Evolutionary conservation across 179 eudicot genomes (phyloP), one percentile per base, ranked within the genome.

Genomic region (Beta macrorhiza): DNA sequence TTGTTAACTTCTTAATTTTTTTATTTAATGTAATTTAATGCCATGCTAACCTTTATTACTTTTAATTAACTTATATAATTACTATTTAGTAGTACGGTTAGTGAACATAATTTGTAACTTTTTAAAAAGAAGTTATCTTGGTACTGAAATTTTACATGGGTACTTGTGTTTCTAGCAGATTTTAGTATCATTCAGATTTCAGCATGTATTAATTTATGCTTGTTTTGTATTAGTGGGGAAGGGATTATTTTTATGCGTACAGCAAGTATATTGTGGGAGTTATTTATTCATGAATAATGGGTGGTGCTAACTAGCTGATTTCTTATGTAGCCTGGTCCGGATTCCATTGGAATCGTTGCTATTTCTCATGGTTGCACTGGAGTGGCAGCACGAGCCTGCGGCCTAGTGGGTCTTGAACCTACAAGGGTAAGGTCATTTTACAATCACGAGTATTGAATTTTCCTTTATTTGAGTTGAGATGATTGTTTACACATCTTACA

Each of bases 361-460:
- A 89, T 91, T 87, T 89, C 95, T 84, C 93, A 91, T 84, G 90
- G 91, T 88, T 92, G 93, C 90, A 79, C 90, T 89, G 98, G 98
- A 67, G 93, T 92, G 78, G 98, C 98, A 75, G 97, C 94, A 81
- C 92, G 95, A 78, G 97, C 97, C 86, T 92, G 93, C 42, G 93
- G 91, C 90, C 87, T 90, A 74, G 91, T 92, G 83, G 91, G 95
- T 84, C 88, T 93, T 82, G 98, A 93, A 79, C 93, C 98, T 86
- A 88, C 91, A 72, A 91, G 97, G 90, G 98, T 95, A 87, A 84
- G 96, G 67, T 64, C 61, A 6, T 51, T 59, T 71, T 20, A 55
- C 9, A 53, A 42, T 72, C 2, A 37, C 67, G 32, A 17, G 32
- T 19, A 12, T 7, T 72, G 4, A 29, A 15, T 37, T 51, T 67